phyloP scores from a whole-genome alignment of 257 asterid genomes.

The Catharanthus roseus region DNA sequence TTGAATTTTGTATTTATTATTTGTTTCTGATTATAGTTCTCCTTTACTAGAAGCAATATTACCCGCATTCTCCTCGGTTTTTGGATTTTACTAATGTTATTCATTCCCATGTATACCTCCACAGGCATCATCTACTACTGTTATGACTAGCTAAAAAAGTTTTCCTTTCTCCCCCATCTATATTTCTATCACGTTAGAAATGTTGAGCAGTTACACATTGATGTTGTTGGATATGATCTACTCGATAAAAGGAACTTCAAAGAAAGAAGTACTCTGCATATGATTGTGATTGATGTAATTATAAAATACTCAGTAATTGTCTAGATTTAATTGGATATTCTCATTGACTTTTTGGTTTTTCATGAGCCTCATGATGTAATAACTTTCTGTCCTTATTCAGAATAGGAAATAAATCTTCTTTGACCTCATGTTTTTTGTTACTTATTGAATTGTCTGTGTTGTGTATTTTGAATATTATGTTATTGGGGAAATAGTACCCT shows the following conservation, averaged over 20 bases:
- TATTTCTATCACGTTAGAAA: not conserved
- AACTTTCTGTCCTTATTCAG: not conserved
- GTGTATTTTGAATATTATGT: not conserved
- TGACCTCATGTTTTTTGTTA: not conserved
- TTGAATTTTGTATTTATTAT: not conserved
- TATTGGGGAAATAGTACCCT: not conserved
- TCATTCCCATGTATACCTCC: not conserved
- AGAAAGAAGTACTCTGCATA: not conserved
- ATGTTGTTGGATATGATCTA: not conserved
- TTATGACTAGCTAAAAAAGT: not conserved
- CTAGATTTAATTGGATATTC: not conserved
- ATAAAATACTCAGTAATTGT: not conserved
- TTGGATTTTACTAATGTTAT: not conserved
- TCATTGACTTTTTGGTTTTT: not conserved
- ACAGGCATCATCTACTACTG: not conserved
- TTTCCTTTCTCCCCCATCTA: not conserved
- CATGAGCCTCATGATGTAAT: not conserved
- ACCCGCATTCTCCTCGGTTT: not conserved
- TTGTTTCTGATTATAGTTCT: not conserved
- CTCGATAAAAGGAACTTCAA: not conserved
- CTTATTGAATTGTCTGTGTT: not conserved
- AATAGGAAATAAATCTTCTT: not conserved
- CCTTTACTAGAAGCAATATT: too few relatives aligned
- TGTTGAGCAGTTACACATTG: not conserved
- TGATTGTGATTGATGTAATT: not conserved